Evolutionary conservation across 106 monocot species (phyloP).

Genomic region (Hemerocallis citrina): DNA sequence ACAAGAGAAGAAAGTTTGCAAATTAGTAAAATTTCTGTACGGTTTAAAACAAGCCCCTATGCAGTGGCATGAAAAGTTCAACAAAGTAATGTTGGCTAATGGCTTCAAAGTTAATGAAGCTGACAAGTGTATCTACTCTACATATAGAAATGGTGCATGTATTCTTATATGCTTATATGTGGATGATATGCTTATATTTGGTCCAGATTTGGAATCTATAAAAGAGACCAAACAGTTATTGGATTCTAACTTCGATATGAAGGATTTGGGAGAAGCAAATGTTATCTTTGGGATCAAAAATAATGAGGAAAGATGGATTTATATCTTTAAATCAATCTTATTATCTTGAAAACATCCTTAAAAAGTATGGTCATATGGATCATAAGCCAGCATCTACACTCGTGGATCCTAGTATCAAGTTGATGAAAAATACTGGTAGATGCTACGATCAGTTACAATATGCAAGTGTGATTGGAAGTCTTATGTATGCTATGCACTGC

Average conservation of each 20-base stretch:
- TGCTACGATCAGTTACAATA: background rate
- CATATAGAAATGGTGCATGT: background rate
- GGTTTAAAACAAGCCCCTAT: background rate
- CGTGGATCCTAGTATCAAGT: background rate
- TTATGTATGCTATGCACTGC: background rate
- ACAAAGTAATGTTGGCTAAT: background rate
- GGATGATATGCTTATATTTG: background rate
- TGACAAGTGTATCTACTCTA: background rate
- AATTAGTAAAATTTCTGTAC: background rate
- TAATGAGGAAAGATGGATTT: background rate
- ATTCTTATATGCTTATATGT: background rate
- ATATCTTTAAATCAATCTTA: background rate
- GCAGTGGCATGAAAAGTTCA: background rate
- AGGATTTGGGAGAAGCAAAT: constrained; percentile 1
- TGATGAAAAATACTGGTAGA: background rate
- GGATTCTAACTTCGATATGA: background rate
- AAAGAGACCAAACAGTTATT: background rate
- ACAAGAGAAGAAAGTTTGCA: background rate
- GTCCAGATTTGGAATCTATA: background rate
- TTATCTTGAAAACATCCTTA: background rate
- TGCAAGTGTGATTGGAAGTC: background rate
- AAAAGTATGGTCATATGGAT: background rate
- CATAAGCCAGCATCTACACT: background rate
- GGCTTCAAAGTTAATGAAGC: background rate
- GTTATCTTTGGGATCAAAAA: background rate